Evolutionary conservation across 2,329 filamentous ascomycete genomes (phyloP), one percentile per base, ranked within the genome.

Genomic region (Fusarium tupiense): DNA sequence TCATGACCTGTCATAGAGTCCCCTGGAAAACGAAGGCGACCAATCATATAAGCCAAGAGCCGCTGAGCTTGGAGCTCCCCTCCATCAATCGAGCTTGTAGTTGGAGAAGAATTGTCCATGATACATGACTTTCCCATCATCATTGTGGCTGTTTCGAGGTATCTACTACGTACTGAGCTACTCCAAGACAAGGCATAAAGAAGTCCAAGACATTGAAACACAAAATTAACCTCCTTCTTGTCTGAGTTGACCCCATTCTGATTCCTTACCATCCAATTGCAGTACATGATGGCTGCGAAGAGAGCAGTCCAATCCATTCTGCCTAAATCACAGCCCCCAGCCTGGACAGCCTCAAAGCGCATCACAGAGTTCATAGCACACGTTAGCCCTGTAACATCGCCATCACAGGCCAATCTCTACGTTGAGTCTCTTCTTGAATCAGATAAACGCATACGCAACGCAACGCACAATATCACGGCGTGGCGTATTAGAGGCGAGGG

Each of bases 341-440:
- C 64, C 40, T 99, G 96, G 96, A 87, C 87, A 2, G 74, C 95
- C 2, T 97, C 94, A 2, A 91, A 93, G 16, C 87, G 91, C 1
- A 84, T 96, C 13, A 88, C 90, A 2, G 95, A 98, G 82, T 99
- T 99, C 81, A 79, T 98, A 50, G 96, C 93, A 6, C 91, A 95
- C 46, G 92, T 90, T 49, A 92, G 93, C 0, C 84, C 83, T 6
- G 94, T 97, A 7, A 85, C 87, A 2, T 93, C 91, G 11, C 89
- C 93, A 2, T 85, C 87, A 3, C 89, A 96, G 82, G 96, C 95
- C 8, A 89, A 90, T 69, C 83, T 84, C 3, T 95, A 90, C 79
- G 83, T 98, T 5, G 86, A 90, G 58, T 92, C 97, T 81, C 88
- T 99, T 2, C 87, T 98, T 17, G 88, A 91, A 13, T 93, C 91